Conservation (phyloP, 495 filamentous ascomycete genomes). For the Parathielavia appendiculata region DNA sequence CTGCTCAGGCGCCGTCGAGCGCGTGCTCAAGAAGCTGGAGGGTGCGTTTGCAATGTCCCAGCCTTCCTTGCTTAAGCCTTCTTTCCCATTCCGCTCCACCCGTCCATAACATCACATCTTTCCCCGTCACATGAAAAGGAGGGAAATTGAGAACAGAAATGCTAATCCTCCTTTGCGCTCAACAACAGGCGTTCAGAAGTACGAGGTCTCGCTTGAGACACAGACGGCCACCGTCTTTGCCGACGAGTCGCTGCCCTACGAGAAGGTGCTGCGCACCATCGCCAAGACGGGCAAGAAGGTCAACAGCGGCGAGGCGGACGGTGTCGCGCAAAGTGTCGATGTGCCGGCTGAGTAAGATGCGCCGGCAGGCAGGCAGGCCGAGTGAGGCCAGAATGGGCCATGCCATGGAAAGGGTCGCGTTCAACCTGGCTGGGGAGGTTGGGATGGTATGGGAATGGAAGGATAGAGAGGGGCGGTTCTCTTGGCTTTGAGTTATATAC, state of each 20-base stretch:
- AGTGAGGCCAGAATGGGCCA: too few species aligned
- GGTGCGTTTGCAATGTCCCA: slow-evolving; percentile 49
- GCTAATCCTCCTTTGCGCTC: too few species aligned
- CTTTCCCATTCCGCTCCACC: background rate
- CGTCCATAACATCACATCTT: background rate
- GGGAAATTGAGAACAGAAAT: background rate
- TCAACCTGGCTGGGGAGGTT: background rate
- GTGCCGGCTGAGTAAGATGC: too few species aligned
- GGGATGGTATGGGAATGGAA: background rate
- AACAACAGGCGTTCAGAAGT: slow-evolving; percentile 70
- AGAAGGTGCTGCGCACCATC: slow-evolving; percentile 79
- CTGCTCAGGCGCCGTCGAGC: slow-evolving; percentile 64
- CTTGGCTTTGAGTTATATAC: too few species aligned
- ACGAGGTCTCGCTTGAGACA: slow-evolving; percentile 76
- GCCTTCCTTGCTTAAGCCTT: too few species aligned
- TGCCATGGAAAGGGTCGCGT: too few species aligned
- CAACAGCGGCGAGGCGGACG: slow-evolving; percentile 62
- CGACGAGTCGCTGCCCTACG: slow-evolving; percentile 59
- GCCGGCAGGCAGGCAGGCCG: too few species aligned
- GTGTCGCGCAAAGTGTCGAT: slow-evolving; percentile 44
- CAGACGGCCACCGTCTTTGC: slow-evolving; percentile 73
- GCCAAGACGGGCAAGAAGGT: slow-evolving; percentile 95
- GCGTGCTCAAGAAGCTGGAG: slow-evolving; percentile 92
- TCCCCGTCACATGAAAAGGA: background rate
- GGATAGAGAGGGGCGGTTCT: background rate